Evolutionary conservation across 495 filamentous ascomycete genomes (phyloP).

Genomic region (Aspergillus affinis): DNA sequence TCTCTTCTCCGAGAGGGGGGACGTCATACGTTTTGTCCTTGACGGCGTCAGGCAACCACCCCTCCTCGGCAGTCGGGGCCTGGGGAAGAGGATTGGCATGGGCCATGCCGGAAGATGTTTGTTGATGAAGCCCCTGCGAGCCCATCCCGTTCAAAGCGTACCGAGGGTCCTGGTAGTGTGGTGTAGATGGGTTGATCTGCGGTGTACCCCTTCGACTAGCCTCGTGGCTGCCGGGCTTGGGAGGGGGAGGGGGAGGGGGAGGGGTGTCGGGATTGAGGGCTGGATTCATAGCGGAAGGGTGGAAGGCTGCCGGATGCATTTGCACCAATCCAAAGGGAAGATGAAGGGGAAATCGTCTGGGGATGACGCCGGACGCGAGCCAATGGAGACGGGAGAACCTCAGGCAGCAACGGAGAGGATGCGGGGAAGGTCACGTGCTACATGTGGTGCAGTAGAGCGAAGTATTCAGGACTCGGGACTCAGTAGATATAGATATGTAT

Average conservation of each 20-base stretch:
- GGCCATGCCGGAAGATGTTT: conserved; percentile 16
- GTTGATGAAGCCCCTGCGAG: conserved; percentile 16
- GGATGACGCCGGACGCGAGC: not conserved
- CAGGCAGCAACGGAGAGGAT: not conserved
- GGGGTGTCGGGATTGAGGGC: conserved; percentile 53
- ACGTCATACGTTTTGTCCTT: conserved; percentile 69
- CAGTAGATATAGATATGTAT: too few species aligned
- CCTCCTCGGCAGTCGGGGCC: conserved; percentile 42
- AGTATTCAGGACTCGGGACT: too few species aligned
- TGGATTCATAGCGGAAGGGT: conserved; percentile 22
- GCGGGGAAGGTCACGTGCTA: not conserved
- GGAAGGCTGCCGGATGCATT: not conserved
- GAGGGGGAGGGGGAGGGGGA: conserved; percentile 70
- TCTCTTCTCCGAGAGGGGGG: not conserved
- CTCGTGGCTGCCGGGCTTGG: conserved; percentile 70
- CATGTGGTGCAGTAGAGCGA: not conserved
- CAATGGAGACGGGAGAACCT: not conserved
- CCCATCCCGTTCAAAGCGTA: conserved; percentile 21
- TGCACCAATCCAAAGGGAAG: not conserved
- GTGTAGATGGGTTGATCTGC: conserved; percentile 34
- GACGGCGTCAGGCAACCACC: conserved; percentile 68
- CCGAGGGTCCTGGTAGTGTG: conserved; percentile 30
- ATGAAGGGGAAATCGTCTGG: not conserved
- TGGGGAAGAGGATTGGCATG: conserved; percentile 26
- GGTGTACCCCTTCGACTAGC: conserved; percentile 66